Base-by-base conservation (phyloP, 768 basidiomycete species). In the Gymnopilus junonius region DNA sequence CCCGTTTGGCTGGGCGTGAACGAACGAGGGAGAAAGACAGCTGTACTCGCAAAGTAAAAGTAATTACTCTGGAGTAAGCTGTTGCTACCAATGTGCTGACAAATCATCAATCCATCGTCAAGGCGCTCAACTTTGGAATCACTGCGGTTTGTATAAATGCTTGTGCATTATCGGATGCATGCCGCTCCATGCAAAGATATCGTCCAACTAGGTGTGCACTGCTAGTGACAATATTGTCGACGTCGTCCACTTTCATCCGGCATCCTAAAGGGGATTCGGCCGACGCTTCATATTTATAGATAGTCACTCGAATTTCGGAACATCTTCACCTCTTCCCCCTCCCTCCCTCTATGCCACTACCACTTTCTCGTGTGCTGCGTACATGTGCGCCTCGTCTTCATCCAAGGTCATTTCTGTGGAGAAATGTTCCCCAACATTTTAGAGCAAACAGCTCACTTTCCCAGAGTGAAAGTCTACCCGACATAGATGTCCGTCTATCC, bases 401-500 rank as follows among this genome's bases (percentile, higher is more conserved):
- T 43, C 42, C 43, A 3, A 43, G 43, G 20, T 11, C 58, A 14
- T 39, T 10, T 42, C 34, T 25, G 27, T 40, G 61, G 57, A 39
- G 57, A 51, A 63, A 29, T 43, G 40, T 35, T 34, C 34, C 61
- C 39, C 39, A 35, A 20, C 43, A 21, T 42, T 32, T 61, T 23
- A 59, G 69, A 39, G 63, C 68, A 11, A 50, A 62, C 56, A 69
- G 69, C 45, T 61, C 68, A 25, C 51, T 62, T 7, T 55, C 61
- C 31, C 31, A 32, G 6, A 15, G 51, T 43, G 61, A 20, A 40
- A 46, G 25, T 45, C 71, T 77, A 1, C 68, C 75, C 8, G 77
- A 79, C 59, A 77, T 80, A 58, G 75, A 80, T 54, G 79, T 79
- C 37, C 42, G 72, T 70, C n/a, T n/a, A n/a, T n/a, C 35, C n/a